Evolutionary conservation across 805 yeast species (phyloP).

Genomic region (Ogataea chonburiensis): DNA sequence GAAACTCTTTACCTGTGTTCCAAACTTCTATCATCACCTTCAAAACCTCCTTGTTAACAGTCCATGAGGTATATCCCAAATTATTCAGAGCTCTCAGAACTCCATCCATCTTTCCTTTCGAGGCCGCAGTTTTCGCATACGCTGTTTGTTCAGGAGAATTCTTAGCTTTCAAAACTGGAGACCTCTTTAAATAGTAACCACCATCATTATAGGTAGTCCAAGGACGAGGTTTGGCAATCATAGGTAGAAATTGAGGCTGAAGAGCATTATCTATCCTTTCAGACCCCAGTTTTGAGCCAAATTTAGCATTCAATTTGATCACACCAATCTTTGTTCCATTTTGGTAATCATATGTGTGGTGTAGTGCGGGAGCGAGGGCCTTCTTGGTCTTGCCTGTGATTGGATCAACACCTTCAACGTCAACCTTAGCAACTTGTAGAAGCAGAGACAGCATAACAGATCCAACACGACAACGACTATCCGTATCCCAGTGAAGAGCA

Average conservation of each 20-base stretch:
- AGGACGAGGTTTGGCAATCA: slow-evolving; percentile 86
- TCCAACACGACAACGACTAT: slow-evolving; percentile 65
- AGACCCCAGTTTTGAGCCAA: slow-evolving; percentile 65
- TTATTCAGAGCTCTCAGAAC: slow-evolving; percentile 83
- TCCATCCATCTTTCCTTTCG: slow-evolving; percentile 57
- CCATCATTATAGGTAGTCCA: slow-evolving; percentile 85
- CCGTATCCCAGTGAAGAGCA: slow-evolving; percentile 31
- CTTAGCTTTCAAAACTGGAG: slow-evolving; percentile 68
- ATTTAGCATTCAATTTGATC: slow-evolving; percentile 66
- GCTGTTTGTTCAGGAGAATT: slow-evolving; percentile 89
- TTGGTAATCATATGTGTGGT: slow-evolving; percentile 80
- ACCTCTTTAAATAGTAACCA: slow-evolving; percentile 71
- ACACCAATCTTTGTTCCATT: slow-evolving; percentile 82
- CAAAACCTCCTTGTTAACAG: slow-evolving; percentile 73
- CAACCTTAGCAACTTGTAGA: slow-evolving; percentile 78
- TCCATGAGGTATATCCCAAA: slow-evolving; percentile 88
- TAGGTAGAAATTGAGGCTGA: slow-evolving; percentile 83
- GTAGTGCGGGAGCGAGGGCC: slow-evolving; percentile 86
- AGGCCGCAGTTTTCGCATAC: slow-evolving; percentile 81
- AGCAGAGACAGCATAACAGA: slow-evolving; percentile 72
- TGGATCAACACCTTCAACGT: slow-evolving; percentile 81
- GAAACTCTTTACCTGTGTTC: slow-evolving; percentile 78
- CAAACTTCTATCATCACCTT: slow-evolving; percentile 72
- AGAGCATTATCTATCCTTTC: slow-evolving; percentile 63
- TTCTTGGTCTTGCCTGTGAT: slow-evolving; percentile 61